Evolutionary conservation across 768 basidiomycete genomes (phyloP).

Genomic region (Psilocybe azurescens): DNA sequence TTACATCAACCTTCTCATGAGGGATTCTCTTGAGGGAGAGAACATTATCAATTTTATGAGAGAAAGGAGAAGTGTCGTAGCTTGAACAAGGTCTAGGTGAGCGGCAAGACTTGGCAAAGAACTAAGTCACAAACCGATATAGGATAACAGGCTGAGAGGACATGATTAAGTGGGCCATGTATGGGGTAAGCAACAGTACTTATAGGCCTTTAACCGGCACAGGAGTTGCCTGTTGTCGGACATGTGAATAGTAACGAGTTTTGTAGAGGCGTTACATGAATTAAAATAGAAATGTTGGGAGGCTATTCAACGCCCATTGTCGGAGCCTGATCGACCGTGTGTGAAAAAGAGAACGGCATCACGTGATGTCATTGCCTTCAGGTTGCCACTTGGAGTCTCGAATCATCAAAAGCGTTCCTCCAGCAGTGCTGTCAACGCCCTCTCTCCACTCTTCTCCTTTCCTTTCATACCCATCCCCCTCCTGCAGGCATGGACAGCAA

Average conservation of each 20-base stretch:
- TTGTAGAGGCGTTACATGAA: background rate
- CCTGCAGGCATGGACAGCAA: constrained; percentile 42
- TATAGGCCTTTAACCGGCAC: constrained; percentile 7
- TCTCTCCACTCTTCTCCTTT: constrained; percentile 15
- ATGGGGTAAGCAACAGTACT: background rate
- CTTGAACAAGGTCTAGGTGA: constrained; percentile 29
- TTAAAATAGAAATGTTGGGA: background rate
- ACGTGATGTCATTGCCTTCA: constrained; percentile 24
- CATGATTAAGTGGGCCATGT: constrained; percentile 3
- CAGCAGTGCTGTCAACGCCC: constrained; percentile 15
- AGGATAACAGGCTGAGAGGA: constrained; percentile 39
- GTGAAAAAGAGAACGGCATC: constrained; percentile 2
- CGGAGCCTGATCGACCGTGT: constrained; percentile 2
- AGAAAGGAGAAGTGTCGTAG: constrained; percentile 58
- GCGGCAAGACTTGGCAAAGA: background rate
- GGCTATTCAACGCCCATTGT: background rate
- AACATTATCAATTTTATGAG: constrained; percentile 55
- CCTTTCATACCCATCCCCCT: background rate
- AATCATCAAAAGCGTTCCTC: constrained; percentile 3
- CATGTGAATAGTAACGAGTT: constrained; percentile 8
- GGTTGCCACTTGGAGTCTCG: constrained; percentile 17
- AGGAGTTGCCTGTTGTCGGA: constrained; percentile 6
- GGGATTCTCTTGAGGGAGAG: constrained; percentile 54
- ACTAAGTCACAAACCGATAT: constrained; percentile 45
- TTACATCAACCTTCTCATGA: constrained; percentile 52